Percentiles rank a stretch among this genome's conserved stretches.
These are phyloP conservation scores for Luffa acutangula DNA, from an alignment of 306 rosid species.

Conservation along the genomic window DNA sequence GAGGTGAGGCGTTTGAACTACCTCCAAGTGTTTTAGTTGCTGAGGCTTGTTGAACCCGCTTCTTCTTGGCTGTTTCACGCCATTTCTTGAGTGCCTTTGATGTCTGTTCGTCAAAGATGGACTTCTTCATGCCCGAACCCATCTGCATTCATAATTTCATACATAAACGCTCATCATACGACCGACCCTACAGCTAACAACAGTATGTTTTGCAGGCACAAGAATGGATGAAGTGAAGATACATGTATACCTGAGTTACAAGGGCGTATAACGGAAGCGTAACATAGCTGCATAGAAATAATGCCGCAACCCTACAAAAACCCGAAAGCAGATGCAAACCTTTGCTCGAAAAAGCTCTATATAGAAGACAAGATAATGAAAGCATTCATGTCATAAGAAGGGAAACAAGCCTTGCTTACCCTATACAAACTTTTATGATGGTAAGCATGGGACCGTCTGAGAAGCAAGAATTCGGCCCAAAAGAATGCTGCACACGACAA, in stretches of 20 bases:
- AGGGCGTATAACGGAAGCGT: slow-evolving; percentile 91
- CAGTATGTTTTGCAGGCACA: background rate
- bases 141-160: slow-evolving; percentile 33
- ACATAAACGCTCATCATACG: background rate
- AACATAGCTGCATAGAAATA: slow-evolving; percentile 72
- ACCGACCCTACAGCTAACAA: background rate
- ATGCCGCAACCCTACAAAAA: slow-evolving; percentile 37
- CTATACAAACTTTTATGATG: slow-evolving; percentile 37
- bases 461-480: slow-evolving; percentile 65
- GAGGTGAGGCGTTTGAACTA: slow-evolving; percentile 27
- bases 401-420: slow-evolving; percentile 55
- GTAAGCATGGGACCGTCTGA: slow-evolving; percentile 43
- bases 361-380: background rate
- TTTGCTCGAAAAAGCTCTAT: background rate
- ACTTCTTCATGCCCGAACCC: slow-evolving; percentile 71
- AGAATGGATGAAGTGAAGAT: background rate
- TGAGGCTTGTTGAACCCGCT: slow-evolving; percentile 29
- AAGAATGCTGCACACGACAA: slow-evolving; percentile 58
- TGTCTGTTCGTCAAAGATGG: slow-evolving; percentile 86
- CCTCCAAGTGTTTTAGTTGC: slow-evolving; percentile 18
- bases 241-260: slow-evolving; percentile 59
- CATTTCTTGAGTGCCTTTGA: slow-evolving; percentile 68
- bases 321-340: background rate
- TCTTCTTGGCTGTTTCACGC: slow-evolving; percentile 67
- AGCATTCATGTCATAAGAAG: background rate